Conservation (phyloP, 1,284 basidiomycete genomes). For the Ustilago esculenta region DNA sequence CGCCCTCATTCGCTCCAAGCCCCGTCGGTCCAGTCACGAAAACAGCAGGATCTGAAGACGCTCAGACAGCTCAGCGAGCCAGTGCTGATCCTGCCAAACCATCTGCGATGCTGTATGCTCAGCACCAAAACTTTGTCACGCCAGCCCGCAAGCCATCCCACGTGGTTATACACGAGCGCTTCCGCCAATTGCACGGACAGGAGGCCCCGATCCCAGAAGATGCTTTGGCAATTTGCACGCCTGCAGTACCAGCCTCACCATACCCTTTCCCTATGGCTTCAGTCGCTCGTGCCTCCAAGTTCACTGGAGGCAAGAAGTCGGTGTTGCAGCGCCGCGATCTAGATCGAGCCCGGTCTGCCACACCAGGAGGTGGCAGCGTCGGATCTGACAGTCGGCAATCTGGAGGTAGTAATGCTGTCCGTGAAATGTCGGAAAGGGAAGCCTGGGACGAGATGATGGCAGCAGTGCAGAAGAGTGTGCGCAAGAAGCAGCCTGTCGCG, state of each 20-base stretch:
- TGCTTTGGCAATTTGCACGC: constrained; percentile 22
- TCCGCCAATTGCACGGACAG: constrained; percentile 41
- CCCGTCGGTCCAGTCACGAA: constrained; percentile 6
- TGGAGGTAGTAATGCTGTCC: constrained; percentile 63
- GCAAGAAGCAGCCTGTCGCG: constrained; percentile 47
- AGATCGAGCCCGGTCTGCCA: constrained; percentile 50
- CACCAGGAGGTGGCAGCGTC: constrained; percentile 46
- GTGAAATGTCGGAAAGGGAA: constrained; percentile 63
- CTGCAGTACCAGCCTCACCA: constrained; percentile 55
- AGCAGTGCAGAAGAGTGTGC: constrained; percentile 62
- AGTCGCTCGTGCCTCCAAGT: constrained; percentile 21
- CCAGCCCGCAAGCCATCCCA: constrained; percentile 53
- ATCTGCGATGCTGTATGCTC: constrained; percentile 4
- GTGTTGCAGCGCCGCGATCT: constrained; percentile 47
- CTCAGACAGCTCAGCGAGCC: background rate
- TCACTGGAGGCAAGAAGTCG: constrained; percentile 28
- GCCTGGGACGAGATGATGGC: constrained; percentile 64
- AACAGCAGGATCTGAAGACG: background rate
- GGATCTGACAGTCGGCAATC: constrained; percentile 64
- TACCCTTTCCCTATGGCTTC: constrained; percentile 62
- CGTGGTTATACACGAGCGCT: constrained; percentile 44
- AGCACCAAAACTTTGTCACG: constrained; percentile 51
- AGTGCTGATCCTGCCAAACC: constrained; percentile 3
- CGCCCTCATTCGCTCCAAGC: constrained; percentile 45
- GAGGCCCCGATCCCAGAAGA: constrained; percentile 37